These are phyloP conservation scores for Coffea canephora DNA, from an alignment of 257 asterid genomes.

Conservation along the genomic window DNA sequence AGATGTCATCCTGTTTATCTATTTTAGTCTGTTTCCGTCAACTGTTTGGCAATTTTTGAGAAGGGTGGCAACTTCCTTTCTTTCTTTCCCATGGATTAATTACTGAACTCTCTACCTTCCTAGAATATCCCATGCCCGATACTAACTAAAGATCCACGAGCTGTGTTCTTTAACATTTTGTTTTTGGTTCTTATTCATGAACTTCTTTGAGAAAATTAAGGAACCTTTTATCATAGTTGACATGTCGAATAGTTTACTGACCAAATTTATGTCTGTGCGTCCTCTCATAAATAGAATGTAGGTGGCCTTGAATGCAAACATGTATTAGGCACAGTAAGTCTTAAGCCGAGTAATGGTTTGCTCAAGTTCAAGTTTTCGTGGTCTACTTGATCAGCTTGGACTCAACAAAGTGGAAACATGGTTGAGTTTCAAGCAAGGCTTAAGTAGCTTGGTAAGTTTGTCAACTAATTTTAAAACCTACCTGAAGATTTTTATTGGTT, in stretches of 20 bases:
- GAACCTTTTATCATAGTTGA: background rate
- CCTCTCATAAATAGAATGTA: background rate
- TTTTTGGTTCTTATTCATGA: background rate
- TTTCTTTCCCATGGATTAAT: background rate
- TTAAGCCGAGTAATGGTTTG: background rate
- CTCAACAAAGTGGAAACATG: background rate
- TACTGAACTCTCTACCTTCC: background rate
- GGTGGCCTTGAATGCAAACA: background rate
- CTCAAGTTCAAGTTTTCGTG: background rate
- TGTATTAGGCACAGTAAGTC: background rate
- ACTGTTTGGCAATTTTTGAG: background rate
- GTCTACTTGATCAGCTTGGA: background rate
- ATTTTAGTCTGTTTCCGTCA: background rate
- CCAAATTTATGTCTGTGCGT: background rate
- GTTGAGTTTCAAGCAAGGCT: background rate
- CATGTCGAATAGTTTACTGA: background rate
- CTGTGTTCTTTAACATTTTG: no score
- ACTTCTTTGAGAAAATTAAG: background rate
- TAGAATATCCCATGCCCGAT: background rate
- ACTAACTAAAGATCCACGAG: background rate
- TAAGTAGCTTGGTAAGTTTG: background rate
- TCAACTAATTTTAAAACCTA: background rate
- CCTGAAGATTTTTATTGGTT: background rate
- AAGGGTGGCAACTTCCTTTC: background rate
- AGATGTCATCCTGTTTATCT: slow-evolving; percentile 3